Conservation (phyloP, 768 basidiomycete species). For the Leccinum variicolor region DNA sequence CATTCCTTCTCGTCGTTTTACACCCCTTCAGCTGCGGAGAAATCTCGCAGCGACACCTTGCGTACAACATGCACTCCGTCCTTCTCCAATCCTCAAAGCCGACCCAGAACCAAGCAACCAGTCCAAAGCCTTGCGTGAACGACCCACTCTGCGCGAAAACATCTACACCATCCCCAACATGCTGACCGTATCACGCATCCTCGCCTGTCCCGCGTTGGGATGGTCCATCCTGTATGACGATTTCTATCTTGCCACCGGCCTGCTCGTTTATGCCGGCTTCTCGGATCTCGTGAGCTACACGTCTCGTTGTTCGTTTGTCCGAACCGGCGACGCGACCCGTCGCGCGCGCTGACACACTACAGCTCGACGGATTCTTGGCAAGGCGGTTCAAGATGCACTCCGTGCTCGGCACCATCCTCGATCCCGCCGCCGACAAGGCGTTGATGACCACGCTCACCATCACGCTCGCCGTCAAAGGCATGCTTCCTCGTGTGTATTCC, state of each 20-base stretch:
- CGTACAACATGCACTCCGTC: slow-evolving; percentile 7
- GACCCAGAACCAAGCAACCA: slow-evolving; percentile 5
- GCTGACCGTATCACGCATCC: slow-evolving; percentile 82
- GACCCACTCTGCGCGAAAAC: slow-evolving; percentile 62
- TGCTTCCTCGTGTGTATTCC: slow-evolving; percentile 70
- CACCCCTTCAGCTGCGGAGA: slow-evolving; percentile 1
- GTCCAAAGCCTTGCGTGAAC: slow-evolving; percentile 14
- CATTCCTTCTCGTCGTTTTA: background rate
- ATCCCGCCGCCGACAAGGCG: slow-evolving; percentile 95
- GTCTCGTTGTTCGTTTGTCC: background rate
- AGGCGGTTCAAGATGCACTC: slow-evolving; percentile 81
- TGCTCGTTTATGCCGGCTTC: slow-evolving; percentile 89
- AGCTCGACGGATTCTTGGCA: slow-evolving; percentile 93
- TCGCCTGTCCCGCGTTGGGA: slow-evolving; percentile 88
- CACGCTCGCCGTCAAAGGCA: slow-evolving; percentile 76
- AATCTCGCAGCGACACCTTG: slow-evolving; percentile 11
- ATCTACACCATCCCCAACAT: slow-evolving; percentile 94
- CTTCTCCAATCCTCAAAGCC: slow-evolving; percentile 6
- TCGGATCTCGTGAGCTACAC: slow-evolving; percentile 74
- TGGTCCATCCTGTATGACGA: slow-evolving; percentile 84
- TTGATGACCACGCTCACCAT: slow-evolving; percentile 93
- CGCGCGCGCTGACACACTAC: slow-evolving; percentile 1
- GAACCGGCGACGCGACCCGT: slow-evolving; percentile 2
- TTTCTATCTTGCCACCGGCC: slow-evolving; percentile 73
- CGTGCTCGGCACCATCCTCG: slow-evolving; percentile 93